Evolutionary conservation across 108 stramenopile genomes (phyloP).

Genomic region (Nannochloropsis granulata): DNA sequence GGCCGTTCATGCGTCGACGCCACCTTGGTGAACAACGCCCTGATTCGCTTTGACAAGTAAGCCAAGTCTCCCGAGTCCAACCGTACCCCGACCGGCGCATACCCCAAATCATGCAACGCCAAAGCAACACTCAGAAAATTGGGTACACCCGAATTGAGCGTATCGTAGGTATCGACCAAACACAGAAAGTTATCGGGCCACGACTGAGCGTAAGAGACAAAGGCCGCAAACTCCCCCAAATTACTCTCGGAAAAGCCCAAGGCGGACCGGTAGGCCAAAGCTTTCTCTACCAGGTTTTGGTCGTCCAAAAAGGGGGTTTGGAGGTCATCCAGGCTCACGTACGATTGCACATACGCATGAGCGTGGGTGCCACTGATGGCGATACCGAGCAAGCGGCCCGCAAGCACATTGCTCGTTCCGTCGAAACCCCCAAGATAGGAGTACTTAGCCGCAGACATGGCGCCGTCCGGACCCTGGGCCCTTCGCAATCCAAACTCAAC

Average conservation of each 20-base stretch:
- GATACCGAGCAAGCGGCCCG: constrained; percentile 67
- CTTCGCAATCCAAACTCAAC: constrained; percentile 93
- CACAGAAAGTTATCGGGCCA: constrained; percentile 83
- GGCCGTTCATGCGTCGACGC: neutral
- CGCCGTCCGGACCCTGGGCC: constrained; percentile 96
- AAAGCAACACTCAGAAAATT: constrained; percentile 82
- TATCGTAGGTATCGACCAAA: constrained; percentile 95
- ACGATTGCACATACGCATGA: constrained; percentile 85
- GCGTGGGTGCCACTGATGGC: constrained; percentile 84
- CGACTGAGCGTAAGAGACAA: constrained; percentile 79
- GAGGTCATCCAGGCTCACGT: constrained; percentile 54
- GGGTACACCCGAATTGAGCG: constrained; percentile 64
- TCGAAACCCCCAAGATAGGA: constrained; percentile 84
- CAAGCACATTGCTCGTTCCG: constrained; percentile 81
- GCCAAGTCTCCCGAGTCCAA: constrained; percentile 90
- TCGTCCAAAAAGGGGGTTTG: neutral
- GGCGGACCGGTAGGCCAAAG: neutral
- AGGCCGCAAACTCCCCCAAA: constrained; percentile 89
- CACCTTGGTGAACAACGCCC: neutral
- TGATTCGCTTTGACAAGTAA: constrained; percentile 48
- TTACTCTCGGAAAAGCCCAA: constrained; percentile 52
- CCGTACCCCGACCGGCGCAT: constrained; percentile 70
- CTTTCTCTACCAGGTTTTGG: neutral
- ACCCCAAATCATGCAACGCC: constrained; percentile 71
- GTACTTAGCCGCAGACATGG: constrained; percentile 69